These are phyloP conservation scores for Capsicum baccatum DNA, from an alignment of 257 asterid genomes.

Conservation along the genomic window DNA sequence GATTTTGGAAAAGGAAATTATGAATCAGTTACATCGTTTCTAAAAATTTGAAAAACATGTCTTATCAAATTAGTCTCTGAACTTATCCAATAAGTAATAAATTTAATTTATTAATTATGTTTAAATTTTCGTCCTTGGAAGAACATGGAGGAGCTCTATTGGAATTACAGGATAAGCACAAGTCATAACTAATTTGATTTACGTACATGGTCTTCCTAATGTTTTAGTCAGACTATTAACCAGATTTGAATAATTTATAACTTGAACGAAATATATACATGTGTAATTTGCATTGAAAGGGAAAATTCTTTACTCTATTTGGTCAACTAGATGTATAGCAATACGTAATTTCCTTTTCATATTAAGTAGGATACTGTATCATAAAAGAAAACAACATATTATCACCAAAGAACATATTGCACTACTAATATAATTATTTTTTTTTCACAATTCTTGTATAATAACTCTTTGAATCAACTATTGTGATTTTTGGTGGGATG, in stretches of 20 bases:
- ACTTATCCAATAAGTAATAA: conserved; percentile 1
- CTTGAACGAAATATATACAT: neutral
- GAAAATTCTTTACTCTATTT: neutral
- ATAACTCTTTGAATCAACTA: neutral
- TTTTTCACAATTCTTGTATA: neutral
- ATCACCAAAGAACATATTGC: neutral
- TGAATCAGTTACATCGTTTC: neutral
- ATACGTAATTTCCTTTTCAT: neutral
- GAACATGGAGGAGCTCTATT: neutral
- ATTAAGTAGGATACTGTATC: neutral
- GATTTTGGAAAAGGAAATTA: neutral
- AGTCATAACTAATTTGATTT: neutral
- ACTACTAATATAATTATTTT: neutral
- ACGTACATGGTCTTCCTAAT: conserved; percentile 2
- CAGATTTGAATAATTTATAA: neutral
- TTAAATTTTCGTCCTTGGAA: neutral
- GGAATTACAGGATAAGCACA: neutral
- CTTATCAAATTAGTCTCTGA: conserved; percentile 11
- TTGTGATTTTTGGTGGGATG: too few relatives aligned
- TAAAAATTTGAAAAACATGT: conserved; percentile 14
- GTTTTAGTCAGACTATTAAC: neutral
- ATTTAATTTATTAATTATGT: neutral
- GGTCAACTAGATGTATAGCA: neutral
- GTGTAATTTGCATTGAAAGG: neutral
- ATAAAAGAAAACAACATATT: neutral